Base-by-base conservation (phyloP, 2,329 filamentous ascomycete genomes). In the Botrytis aclada region DNA sequence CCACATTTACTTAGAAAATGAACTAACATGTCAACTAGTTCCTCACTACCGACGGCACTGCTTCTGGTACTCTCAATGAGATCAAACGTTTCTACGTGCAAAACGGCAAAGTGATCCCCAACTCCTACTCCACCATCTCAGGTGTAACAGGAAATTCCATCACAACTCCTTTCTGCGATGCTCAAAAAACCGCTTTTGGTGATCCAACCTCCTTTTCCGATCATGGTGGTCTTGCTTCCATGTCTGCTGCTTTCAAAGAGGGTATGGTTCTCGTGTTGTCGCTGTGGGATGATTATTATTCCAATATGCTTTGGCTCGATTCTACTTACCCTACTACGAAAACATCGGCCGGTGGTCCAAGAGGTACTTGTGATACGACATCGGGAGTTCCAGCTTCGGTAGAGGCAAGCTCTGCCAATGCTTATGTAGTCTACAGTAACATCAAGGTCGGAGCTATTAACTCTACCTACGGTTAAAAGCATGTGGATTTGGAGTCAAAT, bases 281-380 rank as follows among this genome's bases (percentile, higher is more conserved):
- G 37, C 82, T 90, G 74, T 88, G 86, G 86, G 81, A 83, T 74
- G 83, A 85, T 75, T 87, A 92, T 82, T 82, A 87, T 74, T 83
- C 87, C 79, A 86, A 90, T 83, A 93, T 93, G 90, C 86, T 91
- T 78, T 93, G 92, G 92, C 87, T 94, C 78, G 91, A 93, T 84
- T 88, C 87, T 74, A 87, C 84, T 80, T 91, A 87, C 84, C 90
- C 90, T 66, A 83, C 84, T 74, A 80, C 82, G 74, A 78, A 83
- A 43, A 84, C 83, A 70, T 76, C 74, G 2, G 84, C 83, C 43
- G 88, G 89, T 76, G 81, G 84, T 73, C 82, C 82, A 60, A 87
- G 89, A 78, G 89, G 89, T 71, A 82, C 83, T 51, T 91, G 89
- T 81, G 73, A 84, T 67, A 84, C 83, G 64, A 82, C 80, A 76